Evolutionary conservation across 2,329 filamentous ascomycete species (phyloP).

Genomic region (Bipolaris victoriae): DNA sequence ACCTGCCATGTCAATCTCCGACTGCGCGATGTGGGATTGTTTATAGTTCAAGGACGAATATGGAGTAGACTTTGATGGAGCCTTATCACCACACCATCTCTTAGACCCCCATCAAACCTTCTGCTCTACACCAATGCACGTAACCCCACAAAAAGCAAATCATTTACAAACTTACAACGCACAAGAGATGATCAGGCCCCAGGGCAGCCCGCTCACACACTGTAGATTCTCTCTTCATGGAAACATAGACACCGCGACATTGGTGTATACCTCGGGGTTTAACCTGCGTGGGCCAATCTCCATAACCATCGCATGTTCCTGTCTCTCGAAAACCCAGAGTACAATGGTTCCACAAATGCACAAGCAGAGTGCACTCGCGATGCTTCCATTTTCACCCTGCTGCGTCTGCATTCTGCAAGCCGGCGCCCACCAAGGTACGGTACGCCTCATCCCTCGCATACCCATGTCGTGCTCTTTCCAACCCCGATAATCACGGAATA

Average conservation of each 20-base stretch:
- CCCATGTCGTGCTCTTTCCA: neutral
- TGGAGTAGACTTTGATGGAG: neutral
- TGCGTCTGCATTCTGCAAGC: neutral
- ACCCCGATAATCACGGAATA: neutral
- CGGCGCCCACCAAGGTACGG: neutral
- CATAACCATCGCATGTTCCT: neutral
- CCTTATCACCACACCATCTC: neutral
- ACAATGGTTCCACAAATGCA: too few species aligned
- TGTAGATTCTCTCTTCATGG: neutral
- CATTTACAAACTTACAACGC: neutral
- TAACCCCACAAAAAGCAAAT: neutral
- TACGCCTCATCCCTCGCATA: neutral
- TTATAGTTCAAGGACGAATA: neutral
- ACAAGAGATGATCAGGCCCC: neutral
- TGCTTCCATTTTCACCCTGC: too few species aligned
- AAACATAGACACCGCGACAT: neutral
- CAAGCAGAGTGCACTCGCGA: neutral
- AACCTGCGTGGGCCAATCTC: neutral
- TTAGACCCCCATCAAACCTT: neutral
- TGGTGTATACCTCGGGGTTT: neutral
- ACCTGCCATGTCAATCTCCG: neutral
- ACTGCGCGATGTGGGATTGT: neutral
- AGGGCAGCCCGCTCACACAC: neutral
- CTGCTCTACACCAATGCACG: neutral
- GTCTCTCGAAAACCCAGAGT: neutral